These are phyloP conservation scores for Jamesozyma lodderae DNA, from an alignment of 805 yeast genomes.

Conservation along the genomic window DNA sequence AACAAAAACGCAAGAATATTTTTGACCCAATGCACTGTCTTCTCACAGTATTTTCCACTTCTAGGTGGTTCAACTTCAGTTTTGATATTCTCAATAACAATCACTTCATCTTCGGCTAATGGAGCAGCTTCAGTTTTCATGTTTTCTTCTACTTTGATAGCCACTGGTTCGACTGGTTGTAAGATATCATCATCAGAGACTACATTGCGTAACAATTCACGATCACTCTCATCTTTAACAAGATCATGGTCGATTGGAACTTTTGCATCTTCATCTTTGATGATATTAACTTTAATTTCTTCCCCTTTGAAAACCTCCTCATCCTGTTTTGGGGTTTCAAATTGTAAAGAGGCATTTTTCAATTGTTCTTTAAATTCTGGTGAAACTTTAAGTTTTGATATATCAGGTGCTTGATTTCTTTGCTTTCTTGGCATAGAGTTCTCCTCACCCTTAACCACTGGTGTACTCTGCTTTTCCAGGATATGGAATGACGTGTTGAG, in stretches of 20 bases:
- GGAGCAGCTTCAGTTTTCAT: neutral
- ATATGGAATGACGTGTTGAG: neutral
- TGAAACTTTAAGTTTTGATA: conserved; percentile 25
- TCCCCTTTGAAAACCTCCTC: neutral
- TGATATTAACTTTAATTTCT: neutral
- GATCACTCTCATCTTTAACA: neutral
- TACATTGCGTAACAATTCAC: neutral
- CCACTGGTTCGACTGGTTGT: neutral
- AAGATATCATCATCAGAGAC: neutral
- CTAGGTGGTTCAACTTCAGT: neutral
- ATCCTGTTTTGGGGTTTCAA: neutral
- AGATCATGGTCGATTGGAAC: too few species aligned
- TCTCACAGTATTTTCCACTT: neutral
- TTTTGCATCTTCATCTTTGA: too few species aligned
- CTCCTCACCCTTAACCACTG: too few species aligned
- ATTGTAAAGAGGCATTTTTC: conserved; percentile 1
- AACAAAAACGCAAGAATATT: neutral
- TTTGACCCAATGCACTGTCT: neutral
- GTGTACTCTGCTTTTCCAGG: neutral
- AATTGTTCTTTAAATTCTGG: conserved; percentile 31
- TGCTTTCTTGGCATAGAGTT: conserved; percentile 11
- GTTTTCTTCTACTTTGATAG: too few species aligned
- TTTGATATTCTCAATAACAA: too few species aligned
- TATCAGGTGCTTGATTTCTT: conserved; percentile 22
- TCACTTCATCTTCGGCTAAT: neutral